A percentile compares a stretch with the other conserved stretches of the same genome.
Conservation (phyloP, 2,329 filamentous ascomycete species). For the Rhinocladiella similis region DNA sequence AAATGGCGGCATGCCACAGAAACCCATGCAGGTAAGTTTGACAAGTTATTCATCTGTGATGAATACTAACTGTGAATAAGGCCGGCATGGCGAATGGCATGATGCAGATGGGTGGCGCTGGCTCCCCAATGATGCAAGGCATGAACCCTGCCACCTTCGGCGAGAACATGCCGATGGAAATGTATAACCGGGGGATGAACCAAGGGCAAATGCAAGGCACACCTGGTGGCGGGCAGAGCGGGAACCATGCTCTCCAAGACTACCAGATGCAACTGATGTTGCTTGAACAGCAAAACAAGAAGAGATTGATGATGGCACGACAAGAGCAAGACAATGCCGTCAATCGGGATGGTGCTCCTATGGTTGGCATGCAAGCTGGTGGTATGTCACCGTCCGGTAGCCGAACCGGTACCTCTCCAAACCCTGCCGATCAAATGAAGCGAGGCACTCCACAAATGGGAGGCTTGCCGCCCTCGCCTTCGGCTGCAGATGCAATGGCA, state of each 20-base stretch:
- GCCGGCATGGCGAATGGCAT: slow-evolving; percentile 70
- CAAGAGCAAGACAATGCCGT: slow-evolving; percentile 66
- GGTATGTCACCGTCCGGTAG: no score
- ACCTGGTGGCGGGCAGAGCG: slow-evolving; percentile 40
- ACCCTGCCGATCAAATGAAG: slow-evolving; percentile 63
- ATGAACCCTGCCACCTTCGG: slow-evolving; percentile 61
- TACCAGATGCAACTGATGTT: slow-evolving; percentile 72
- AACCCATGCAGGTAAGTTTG: slow-evolving; percentile 84
- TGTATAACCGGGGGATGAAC: slow-evolving; percentile 32
- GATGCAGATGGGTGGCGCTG: slow-evolving; percentile 66
- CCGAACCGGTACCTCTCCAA: slow-evolving; percentile 39
- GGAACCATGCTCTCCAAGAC: slow-evolving; percentile 68
- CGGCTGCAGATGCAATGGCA: slow-evolving; percentile 58
- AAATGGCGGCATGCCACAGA: slow-evolving; percentile 51
- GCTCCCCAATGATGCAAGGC: slow-evolving; percentile 77
- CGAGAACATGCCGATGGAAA: slow-evolving; percentile 40
- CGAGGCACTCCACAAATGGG: slow-evolving; percentile 59
- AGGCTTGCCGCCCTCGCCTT: slow-evolving; percentile 58
- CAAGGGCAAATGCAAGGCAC: slow-evolving; percentile 42
- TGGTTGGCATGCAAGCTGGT: slow-evolving; percentile 42
- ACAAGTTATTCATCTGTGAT: slow-evolving; percentile 75
- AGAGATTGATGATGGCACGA: slow-evolving; percentile 64
- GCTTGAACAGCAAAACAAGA: slow-evolving; percentile 69
- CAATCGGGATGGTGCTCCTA: slow-evolving; percentile 50
- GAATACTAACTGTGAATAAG: slow-evolving; percentile 74